Evolutionary conservation across 1,284 basidiomycete genomes (phyloP).

Genomic region (Inonotus obliquus): DNA sequence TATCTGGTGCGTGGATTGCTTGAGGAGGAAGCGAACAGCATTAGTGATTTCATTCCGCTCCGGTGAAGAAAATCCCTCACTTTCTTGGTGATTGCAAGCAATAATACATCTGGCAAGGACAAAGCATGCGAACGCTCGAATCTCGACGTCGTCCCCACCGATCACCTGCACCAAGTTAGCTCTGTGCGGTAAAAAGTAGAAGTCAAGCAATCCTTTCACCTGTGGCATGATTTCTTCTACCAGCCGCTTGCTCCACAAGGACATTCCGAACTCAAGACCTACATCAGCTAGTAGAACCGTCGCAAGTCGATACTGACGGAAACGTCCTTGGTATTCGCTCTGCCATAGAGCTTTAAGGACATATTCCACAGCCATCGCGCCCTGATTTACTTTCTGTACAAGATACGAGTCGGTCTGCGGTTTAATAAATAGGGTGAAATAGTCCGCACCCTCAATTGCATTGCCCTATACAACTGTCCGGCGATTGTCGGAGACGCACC

Average conservation of each 20-base stretch:
- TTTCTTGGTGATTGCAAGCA: constrained; percentile 29
- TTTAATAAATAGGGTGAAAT: constrained; percentile 1
- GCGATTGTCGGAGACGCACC: constrained; percentile 46
- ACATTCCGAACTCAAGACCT: constrained; percentile 70
- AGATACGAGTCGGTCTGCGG: constrained; percentile 5
- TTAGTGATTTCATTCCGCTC: neutral
- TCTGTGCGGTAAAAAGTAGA: neutral
- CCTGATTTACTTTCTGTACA: constrained; percentile 46
- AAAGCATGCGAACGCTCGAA: constrained; percentile 68
- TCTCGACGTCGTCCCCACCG: constrained; percentile 64
- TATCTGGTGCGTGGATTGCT: constrained; percentile 30
- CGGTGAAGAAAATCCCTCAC: constrained; percentile 11
- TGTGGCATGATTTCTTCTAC: constrained; percentile 77
- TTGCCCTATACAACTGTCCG: constrained; percentile 56
- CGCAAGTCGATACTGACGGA: constrained; percentile 59
- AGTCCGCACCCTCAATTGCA: constrained; percentile 53
- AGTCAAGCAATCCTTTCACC: constrained; percentile 31
- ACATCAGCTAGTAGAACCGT: constrained; percentile 70
- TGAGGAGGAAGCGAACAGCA: neutral
- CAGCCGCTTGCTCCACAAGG: constrained; percentile 54
- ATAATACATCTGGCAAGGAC: constrained; percentile 70
- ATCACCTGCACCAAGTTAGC: constrained; percentile 48
- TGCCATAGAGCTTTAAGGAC: constrained; percentile 71
- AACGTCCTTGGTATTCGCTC: constrained; percentile 69
- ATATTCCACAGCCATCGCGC: constrained; percentile 54